Conservation (phyloP, 1,284 basidiomycete species). For the Spongispora temasekensis region DNA sequence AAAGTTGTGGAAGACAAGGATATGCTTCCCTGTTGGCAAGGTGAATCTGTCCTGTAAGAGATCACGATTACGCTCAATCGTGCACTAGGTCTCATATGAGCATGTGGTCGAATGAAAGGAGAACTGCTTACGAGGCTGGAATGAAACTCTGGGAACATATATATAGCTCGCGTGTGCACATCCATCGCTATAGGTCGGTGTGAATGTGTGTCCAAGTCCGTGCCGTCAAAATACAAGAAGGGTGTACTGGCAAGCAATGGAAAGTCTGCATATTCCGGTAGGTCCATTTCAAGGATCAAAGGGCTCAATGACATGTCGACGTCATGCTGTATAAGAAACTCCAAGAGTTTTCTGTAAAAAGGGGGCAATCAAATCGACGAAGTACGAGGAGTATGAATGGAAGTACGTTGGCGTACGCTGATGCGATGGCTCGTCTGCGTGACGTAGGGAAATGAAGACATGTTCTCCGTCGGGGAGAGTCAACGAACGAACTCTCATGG, state of each 20-base stretch:
- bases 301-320: conserved; percentile 16
- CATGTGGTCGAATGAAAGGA: not conserved
- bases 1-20: conserved; percentile 22
- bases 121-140: conserved; percentile 18
- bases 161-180: conserved; percentile 17
- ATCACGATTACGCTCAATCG: not conserved
- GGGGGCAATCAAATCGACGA: not conserved
- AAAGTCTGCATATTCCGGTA: conserved; percentile 18
- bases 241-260: conserved; percentile 17
- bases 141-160: conserved; percentile 19
- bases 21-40: conserved; percentile 13
- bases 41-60: conserved; percentile 10
- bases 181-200: conserved; percentile 22
- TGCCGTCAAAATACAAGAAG: conserved; percentile 21
- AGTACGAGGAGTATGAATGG: no score
- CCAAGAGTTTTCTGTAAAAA: conserved; percentile 22
- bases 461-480: conserved; percentile 18
- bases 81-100: conserved; percentile 11
- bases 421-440: conserved; percentile 17
- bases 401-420: conserved; percentile 26
- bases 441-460: conserved; percentile 22
- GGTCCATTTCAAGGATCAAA: conserved; percentile 16
- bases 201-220: conserved; percentile 11
- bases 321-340: conserved; percentile 21
- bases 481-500: conserved; percentile 22